Conservation (phyloP, 257 asterid genomes). For the Nicotiana undulata region DNA sequence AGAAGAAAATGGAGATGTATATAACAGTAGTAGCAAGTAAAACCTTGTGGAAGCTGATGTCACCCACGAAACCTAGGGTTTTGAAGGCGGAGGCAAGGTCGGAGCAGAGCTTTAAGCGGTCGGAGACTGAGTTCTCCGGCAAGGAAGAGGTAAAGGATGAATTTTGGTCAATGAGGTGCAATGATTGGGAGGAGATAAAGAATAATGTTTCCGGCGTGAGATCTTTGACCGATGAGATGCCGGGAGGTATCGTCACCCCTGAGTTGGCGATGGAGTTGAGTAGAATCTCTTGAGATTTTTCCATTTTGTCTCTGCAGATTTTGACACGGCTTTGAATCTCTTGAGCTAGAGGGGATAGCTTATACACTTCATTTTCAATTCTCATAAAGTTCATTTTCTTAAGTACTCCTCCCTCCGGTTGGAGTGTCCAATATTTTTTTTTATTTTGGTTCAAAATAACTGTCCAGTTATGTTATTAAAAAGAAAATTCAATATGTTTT, state of each 20-base stretch:
- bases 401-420: too few species aligned
- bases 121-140: conserved; percentile 47
- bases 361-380: not conserved
- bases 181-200: conserved; percentile 37
- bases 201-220: conserved; percentile 40
- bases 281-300: conserved; percentile 52
- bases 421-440: too few species aligned
- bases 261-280: conserved; percentile 41
- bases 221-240: conserved; percentile 35
- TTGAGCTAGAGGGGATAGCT: too few species aligned
- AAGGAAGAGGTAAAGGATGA: conserved; percentile 32
- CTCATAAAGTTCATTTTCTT: not conserved
- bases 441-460: too few species aligned
- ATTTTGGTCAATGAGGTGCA: conserved; percentile 31
- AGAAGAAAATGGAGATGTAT: not conserved
- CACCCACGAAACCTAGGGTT: conserved; percentile 39
- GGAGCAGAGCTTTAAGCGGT: conserved; percentile 40
- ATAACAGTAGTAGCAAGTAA: not conserved
- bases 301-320: conserved; percentile 20
- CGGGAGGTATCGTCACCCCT: conserved; percentile 47
- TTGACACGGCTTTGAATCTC: not conserved
- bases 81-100: conserved; percentile 45
- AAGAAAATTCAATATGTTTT: too few species aligned
- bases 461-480: too few species aligned
- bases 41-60: conserved; percentile 59